Evolutionary conservation across 768 basidiomycete genomes (phyloP), one percentile per base, ranked within the genome.

Genomic region (Pisolithus orientalis): DNA sequence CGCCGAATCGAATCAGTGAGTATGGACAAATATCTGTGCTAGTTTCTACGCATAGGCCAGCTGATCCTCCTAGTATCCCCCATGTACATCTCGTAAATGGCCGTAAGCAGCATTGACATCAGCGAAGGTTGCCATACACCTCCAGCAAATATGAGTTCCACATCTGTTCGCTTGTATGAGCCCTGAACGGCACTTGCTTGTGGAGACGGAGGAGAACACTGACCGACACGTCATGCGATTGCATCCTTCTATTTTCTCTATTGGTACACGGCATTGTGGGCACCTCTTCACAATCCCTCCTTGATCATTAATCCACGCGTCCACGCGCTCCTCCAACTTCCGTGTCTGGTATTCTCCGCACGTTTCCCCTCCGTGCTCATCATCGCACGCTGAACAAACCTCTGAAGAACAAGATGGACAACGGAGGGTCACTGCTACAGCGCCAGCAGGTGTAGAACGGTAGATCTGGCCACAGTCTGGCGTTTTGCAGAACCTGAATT

Each of bases 401-500:
- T 79, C 72, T 3, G 75, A 63, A 25, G 85, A 74, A 61, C 88
- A 90, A 0, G 81, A 80, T 1, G 85, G 85, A 52, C 88, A 90
- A 47, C 82, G 82, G 4, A 87, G 63, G 0, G 51, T 38, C 7
- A 48, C 44, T n/a, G 65, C 34, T 1, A 73, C 62, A 6, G 72
- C 69, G 5, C 76, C 78, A 27, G 59, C 59, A 5, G 70, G 65
- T 0, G 72, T 75, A 5, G 73, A 62, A 16, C 86, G 82, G 64
- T 91, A 91, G 5, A 90, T 74, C 62, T 88, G 84, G 0, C 72
- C 71, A 54, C 89, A 92, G 61, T 91, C 86, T 0, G 90, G 84
- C 0, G 87, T 84, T 1, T 86, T 89, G 66, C 89, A 92, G 59
- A 79, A 85, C 55, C 79, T 77, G 59, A 85, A 83, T 50, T 87